These are phyloP conservation scores for Populus simonii DNA, from an alignment of 345 rosid species.

Conservation along the genomic window DNA sequence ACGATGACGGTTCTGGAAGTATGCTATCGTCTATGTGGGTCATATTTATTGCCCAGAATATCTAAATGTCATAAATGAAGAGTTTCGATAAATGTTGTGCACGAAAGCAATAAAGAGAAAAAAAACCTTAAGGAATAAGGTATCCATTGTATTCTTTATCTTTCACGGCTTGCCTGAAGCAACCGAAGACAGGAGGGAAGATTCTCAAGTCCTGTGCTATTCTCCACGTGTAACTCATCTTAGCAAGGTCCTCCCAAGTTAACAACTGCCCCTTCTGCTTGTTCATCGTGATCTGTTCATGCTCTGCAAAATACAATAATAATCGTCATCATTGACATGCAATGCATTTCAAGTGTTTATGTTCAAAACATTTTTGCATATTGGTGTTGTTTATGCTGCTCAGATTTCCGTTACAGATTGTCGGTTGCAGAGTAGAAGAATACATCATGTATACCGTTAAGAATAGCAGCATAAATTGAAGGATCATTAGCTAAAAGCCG, in stretches of 20 bases:
- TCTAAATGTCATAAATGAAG: constrained; percentile 8
- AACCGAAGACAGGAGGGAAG: constrained; percentile 44
- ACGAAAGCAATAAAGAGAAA: not conserved
- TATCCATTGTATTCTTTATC: constrained; percentile 40
- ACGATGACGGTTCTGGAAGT: constrained; percentile 43
- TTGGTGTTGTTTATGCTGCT: not conserved
- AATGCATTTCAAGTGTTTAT: not conserved
- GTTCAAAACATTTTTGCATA: not conserved
- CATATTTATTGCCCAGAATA: constrained; percentile 46
- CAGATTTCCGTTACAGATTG: not conserved
- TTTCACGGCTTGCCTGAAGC: constrained; percentile 43
- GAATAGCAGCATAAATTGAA: constrained; percentile 35
- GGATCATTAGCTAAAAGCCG: constrained; percentile 44
- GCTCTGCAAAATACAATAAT: constrained; percentile 36
- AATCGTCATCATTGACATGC: not conserved
- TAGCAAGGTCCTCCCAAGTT: constrained; percentile 53
- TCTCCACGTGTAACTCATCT: constrained; percentile 64
- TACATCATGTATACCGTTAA: constrained; percentile 34
- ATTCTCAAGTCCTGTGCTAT: constrained; percentile 53
- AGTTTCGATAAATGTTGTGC: not conserved
- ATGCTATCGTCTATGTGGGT: constrained; percentile 48
- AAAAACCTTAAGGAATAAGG: constrained; percentile 40
- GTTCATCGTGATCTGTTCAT: constrained; percentile 42
- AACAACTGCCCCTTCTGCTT: constrained; percentile 37
- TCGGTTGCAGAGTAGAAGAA: not conserved